A percentile compares a stretch with the other conserved stretches of the same genome.
These are phyloP conservation scores for Avicennia marina DNA, from an alignment of 257 asterid genomes.

Conservation along the genomic window DNA sequence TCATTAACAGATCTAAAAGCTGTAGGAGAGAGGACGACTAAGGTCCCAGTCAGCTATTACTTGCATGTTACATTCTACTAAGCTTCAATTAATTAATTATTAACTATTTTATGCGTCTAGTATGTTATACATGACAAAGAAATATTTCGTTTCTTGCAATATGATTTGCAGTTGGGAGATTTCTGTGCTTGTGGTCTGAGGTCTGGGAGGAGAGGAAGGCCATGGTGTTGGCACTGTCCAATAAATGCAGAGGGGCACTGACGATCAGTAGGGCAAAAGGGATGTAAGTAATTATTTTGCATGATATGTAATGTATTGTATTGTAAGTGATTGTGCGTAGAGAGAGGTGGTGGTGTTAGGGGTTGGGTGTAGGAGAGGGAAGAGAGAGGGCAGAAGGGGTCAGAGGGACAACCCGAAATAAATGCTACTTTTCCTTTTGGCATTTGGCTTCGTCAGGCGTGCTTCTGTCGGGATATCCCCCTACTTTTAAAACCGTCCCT, in stretches of 20 bases:
- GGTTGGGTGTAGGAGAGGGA: not conserved
- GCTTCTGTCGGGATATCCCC: constrained; percentile 88
- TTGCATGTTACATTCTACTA: too few species aligned
- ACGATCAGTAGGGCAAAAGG: constrained; percentile 24
- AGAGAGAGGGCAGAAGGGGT: constrained; percentile 12
- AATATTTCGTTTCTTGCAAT: too few species aligned
- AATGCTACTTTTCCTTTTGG: constrained; percentile 56
- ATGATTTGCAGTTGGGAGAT: too few species aligned
- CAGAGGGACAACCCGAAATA: constrained; percentile 99
- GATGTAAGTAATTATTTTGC: constrained; percentile 30
- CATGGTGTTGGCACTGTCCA: constrained; percentile 59
- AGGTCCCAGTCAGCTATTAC: too few species aligned
- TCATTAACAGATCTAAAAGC: too few species aligned
- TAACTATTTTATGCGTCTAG: too few species aligned
- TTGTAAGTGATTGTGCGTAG: constrained; percentile 6
- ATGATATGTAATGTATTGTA: constrained; percentile 25
- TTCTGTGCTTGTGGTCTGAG: too few species aligned
- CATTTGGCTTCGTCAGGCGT: constrained; percentile 59
- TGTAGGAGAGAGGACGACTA: too few species aligned
- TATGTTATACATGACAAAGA: too few species aligned
- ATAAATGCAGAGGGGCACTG: constrained; percentile 35
- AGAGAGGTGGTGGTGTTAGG: not conserved
- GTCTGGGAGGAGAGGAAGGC: constrained; percentile 13
- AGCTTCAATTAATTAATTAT: too few species aligned
- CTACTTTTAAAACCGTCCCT: constrained; percentile 61